A percentile compares a stretch with the other conserved stretches of the same genome.
These are phyloP conservation scores for Geotrichum bryndzae DNA, from an alignment of 1,139 yeast species.

Conservation along the genomic window DNA sequence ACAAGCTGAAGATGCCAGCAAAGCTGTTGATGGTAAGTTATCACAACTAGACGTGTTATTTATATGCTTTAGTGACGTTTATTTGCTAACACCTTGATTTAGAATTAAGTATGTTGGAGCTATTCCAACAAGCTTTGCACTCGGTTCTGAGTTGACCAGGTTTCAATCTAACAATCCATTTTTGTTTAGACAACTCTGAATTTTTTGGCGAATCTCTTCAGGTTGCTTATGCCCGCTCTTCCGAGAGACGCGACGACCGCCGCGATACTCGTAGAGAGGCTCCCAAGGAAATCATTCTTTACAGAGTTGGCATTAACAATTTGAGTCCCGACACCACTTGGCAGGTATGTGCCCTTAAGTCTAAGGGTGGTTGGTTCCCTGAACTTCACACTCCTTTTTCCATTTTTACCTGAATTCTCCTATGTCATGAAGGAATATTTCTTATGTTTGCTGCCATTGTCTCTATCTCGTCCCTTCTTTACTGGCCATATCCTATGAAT, in stretches of 20 bases:
- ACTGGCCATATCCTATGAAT: not conserved
- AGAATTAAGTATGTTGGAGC: constrained; percentile 10
- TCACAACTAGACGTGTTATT: not conserved
- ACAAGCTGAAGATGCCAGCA: constrained; percentile 27
- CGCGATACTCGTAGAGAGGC: constrained; percentile 22
- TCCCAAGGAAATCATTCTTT: constrained; percentile 20
- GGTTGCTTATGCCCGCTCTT: constrained; percentile 31
- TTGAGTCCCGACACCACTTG: constrained; percentile 27
- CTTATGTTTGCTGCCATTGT: constrained; percentile 23
- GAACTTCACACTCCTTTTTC: constrained; percentile 5
- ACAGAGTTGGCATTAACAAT: constrained; percentile 26
- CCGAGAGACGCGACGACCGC: constrained; percentile 23
- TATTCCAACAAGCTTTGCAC: not conserved
- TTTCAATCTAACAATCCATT: constrained; percentile 21
- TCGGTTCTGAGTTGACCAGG: not conserved
- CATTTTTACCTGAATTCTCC: not conserved
- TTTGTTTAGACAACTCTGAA: constrained; percentile 27
- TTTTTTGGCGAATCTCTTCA: constrained; percentile 29
- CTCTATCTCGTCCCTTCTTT: constrained; percentile 20
- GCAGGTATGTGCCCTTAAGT: constrained; percentile 27
- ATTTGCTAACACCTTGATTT: not conserved
- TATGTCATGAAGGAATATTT: constrained; percentile 4
- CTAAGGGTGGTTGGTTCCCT: constrained; percentile 3
- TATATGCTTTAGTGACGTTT: not conserved
- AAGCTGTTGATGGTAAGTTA: constrained; percentile 24